Conservation (phyloP, 306 rosid genomes). For the Vachellia pachyceras region DNA sequence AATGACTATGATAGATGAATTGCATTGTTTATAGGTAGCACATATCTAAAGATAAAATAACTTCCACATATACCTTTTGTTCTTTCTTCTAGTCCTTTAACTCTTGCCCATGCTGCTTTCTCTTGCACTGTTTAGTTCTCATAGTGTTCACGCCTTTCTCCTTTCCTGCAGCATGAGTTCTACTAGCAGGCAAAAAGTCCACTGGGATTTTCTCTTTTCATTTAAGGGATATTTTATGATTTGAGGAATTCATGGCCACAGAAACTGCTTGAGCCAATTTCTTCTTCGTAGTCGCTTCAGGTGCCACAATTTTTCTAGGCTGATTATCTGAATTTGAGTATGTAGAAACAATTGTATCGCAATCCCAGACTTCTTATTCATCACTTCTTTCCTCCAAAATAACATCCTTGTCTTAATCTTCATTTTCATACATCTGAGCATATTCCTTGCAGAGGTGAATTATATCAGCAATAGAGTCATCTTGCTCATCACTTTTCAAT, state of each 20-base stretch:
- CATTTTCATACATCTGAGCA: slow-evolving; percentile 76
- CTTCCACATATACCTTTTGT: no score
- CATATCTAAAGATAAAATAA: no score
- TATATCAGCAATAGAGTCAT: slow-evolving; percentile 60
- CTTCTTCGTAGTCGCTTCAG: slow-evolving; percentile 66
- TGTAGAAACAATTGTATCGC: slow-evolving; percentile 88
- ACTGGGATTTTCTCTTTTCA: slow-evolving; percentile 85
- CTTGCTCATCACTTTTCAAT: slow-evolving; percentile 47
- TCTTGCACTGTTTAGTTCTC: slow-evolving; percentile 60
- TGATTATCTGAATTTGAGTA: slow-evolving; percentile 89
- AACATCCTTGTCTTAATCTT: slow-evolving; percentile 54
- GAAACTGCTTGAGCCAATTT: slow-evolving; percentile 70
- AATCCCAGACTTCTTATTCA: slow-evolving; percentile 90
- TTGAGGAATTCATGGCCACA: slow-evolving; percentile 58
- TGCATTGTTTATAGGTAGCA: no score
- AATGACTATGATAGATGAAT: no score
- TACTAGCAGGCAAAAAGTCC: slow-evolving; percentile 69
- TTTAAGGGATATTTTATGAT: slow-evolving; percentile 62
- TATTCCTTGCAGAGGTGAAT: slow-evolving; percentile 80
- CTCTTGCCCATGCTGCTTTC: slow-evolving; percentile 74
- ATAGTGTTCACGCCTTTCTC: slow-evolving; percentile 43
- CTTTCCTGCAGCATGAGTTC: slow-evolving; percentile 58
- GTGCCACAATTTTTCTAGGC: slow-evolving; percentile 79
- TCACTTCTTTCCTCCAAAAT: slow-evolving; percentile 80
- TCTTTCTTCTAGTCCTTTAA: no score